Evolutionary conservation across 1,284 basidiomycete species (phyloP), one percentile per base, ranked within the genome.

Genomic region (Ceratorhiza oryzae-sativae): DNA sequence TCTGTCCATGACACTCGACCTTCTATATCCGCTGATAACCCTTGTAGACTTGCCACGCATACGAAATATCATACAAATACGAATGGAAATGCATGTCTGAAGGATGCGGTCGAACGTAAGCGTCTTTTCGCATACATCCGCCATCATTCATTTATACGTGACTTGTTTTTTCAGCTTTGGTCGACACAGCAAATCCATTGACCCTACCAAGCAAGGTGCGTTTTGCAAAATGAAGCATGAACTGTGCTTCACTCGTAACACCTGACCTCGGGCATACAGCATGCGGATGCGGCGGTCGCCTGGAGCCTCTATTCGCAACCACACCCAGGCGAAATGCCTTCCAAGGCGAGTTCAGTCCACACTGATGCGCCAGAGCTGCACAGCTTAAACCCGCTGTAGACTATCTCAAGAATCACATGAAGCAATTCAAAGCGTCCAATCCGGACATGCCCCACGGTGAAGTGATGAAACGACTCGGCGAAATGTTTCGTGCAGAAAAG

Each of bases 11-110:
- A 32, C 18, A 32, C 6, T 32, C 20, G 13, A 32, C 13, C 27
- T 55, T 15, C 18, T 9, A n/a, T 34, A 15, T 36, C 27, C 2
- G 9, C 74, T 74, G 45, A 5, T 15, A 20, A 18, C 55, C 48
- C 71, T 23, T 71, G 27, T 15, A 92, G 90, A 89, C 89, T 1
- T 85, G 82, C 72, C 92, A 93, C 75, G 82, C 86, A 76, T 94
- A 94, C 77, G 89, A 91, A 72, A 93, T 93, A 75, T 83, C 83
- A 23, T 90, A 92, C 82, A 88, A 88, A 63, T 95, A 84, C 76
- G 82, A 89, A 76, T 95, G 93, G 93, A 67, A 87, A 79, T 93
- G 92, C 75, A 81, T 84, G 41, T 81, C 72, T 18, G 60, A 71
- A 2, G 30, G 83, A 55, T 93, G 92, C 76, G 81, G 81, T 30